These are phyloP conservation scores for Reutealis trisperma DNA, from an alignment of 345 rosid species.

Conservation along the genomic window DNA sequence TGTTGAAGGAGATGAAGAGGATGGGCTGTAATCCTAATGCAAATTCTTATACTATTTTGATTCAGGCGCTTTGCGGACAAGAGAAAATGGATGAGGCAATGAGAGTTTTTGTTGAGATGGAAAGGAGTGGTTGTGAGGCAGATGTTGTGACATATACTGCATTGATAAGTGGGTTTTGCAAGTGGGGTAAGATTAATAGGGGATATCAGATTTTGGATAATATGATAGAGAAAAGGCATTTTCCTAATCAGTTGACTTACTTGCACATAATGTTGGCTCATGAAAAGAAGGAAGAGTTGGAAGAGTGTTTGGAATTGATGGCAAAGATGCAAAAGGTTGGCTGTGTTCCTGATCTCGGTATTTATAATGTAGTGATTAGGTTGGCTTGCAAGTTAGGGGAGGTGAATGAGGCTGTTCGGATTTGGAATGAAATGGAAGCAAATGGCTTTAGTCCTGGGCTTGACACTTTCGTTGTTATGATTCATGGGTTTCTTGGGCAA, in stretches of 20 bases:
- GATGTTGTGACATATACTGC: slow-evolving; percentile 73
- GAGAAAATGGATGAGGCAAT: slow-evolving; percentile 82
- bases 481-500: slow-evolving; percentile 66
- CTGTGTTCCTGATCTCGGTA: slow-evolving; percentile 55
- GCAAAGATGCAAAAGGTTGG: slow-evolving; percentile 57
- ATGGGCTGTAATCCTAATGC: slow-evolving; percentile 66
- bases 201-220: slow-evolving; percentile 59
- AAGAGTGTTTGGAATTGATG: slow-evolving; percentile 65
- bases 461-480: slow-evolving; percentile 69
- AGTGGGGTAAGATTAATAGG: slow-evolving; percentile 59
- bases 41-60: slow-evolving; percentile 65
- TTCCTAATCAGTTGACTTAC: slow-evolving; percentile 62
- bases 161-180: slow-evolving; percentile 82
- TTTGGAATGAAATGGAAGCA: slow-evolving; percentile 80
- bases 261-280: slow-evolving; percentile 75
- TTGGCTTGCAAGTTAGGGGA: slow-evolving; percentile 79
- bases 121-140: slow-evolving; percentile 65
- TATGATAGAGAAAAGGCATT: slow-evolving; percentile 57
- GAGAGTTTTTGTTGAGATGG: slow-evolving; percentile 72
- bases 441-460: slow-evolving; percentile 68
- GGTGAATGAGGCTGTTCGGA: slow-evolving; percentile 50
- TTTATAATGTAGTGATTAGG: slow-evolving; percentile 68
- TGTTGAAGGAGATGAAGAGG: slow-evolving; percentile 78
- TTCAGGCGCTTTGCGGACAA: slow-evolving; percentile 66
- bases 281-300: slow-evolving; percentile 73